Base-by-base conservation (phyloP, 2,329 filamentous ascomycete species). In the Fusarium longipes region DNA sequence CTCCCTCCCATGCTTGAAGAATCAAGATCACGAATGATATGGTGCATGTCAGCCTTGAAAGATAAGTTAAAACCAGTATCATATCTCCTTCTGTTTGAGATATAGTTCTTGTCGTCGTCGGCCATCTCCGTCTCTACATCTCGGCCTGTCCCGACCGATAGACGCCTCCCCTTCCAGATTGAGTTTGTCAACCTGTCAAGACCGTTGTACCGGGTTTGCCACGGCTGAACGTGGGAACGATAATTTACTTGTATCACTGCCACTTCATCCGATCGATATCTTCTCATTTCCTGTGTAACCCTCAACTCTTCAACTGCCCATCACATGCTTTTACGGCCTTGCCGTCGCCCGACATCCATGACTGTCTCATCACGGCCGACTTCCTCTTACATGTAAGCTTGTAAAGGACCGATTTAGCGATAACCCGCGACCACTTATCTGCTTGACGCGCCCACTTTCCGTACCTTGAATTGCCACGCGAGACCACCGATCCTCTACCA, bases 21-120 rank as follows among this genome's bases (percentile, higher is more conserved):
- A 40, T n/a, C n/a, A n/a, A n/a, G 38, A 18, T 45, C 43, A 32
- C 22, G 42, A 10, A 15, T n/a, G 32, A 3, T 29, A 32, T 15
- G 24, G 33, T 33, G 33, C 57, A 54, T 60, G 57, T 30, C 56
- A 61, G 45, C 35, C 17, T 9, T 10, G n/a, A n/a, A 32, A 38
- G 42, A 53, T 49, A 61, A 53, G 22, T 25, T 43, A 9, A 57
- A 35, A 36, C 44, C 30, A 20, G n/a, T 47, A 18, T 47, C 25
- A 24, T 47, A 38, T 60, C 62, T 60, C 60, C 62, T 65, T 65
- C 62, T 56, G 20, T 55, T 44, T 36, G 25, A 45, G 62, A 40
- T 54, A 45, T 65, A 65, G 60, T 49, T 29, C 2, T 20, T 12
- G 27, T 40, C 30, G 18, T 29, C 47, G 29, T 51, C 63, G 63